A percentile compares a stretch with the other conserved stretches of the same genome.
Evolutionary conservation across 192 early-diverging fungal species (phyloP).

Genomic region (Coemansia sp.): DNA sequence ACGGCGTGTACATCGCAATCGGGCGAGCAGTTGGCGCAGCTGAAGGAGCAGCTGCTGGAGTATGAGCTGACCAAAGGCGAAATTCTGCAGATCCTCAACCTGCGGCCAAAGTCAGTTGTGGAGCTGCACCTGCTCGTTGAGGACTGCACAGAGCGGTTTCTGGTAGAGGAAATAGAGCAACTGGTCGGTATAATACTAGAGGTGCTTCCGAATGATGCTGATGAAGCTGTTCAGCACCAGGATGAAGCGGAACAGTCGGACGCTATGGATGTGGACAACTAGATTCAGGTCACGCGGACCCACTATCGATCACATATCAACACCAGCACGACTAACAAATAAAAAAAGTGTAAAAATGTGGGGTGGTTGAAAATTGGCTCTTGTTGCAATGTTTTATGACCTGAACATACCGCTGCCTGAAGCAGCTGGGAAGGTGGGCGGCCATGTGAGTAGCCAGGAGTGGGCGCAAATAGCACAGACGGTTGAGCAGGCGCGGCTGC

Average conservation of each 20-base stretch:
- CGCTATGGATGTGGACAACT: slow-evolving; percentile 18
- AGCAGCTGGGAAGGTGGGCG: slow-evolving; percentile 28
- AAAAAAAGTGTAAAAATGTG: neutral
- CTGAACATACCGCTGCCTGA: slow-evolving; percentile 51
- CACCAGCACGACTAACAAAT: neutral
- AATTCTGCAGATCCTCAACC: slow-evolving; percentile 70
- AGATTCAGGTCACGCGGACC: neutral
- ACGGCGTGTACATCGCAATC: slow-evolving; percentile 62
- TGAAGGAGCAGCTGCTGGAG: slow-evolving; percentile 47
- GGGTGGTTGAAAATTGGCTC: neutral
- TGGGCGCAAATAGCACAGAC: slow-evolving; percentile 39
- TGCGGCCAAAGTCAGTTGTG: slow-evolving; percentile 61
- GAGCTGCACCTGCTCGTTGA: slow-evolving; percentile 72
- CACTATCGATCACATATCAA: neutral
- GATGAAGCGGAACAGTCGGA: slow-evolving; percentile 9
- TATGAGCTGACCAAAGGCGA: slow-evolving; percentile 70
- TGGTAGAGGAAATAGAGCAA: slow-evolving; percentile 50
- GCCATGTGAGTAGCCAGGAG: slow-evolving; percentile 24
- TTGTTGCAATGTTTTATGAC: slow-evolving; percentile 43
- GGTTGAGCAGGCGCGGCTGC: slow-evolving; percentile 33
- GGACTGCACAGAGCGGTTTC: slow-evolving; percentile 67
- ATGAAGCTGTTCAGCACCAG: neutral
- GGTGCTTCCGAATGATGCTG: slow-evolving; percentile 47
- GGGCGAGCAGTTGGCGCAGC: slow-evolving; percentile 45
- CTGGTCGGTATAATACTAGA: slow-evolving; percentile 36